Evolutionary conservation across 208 protist species (phyloP).

Genomic region (Wallacemonas sp.): DNA sequence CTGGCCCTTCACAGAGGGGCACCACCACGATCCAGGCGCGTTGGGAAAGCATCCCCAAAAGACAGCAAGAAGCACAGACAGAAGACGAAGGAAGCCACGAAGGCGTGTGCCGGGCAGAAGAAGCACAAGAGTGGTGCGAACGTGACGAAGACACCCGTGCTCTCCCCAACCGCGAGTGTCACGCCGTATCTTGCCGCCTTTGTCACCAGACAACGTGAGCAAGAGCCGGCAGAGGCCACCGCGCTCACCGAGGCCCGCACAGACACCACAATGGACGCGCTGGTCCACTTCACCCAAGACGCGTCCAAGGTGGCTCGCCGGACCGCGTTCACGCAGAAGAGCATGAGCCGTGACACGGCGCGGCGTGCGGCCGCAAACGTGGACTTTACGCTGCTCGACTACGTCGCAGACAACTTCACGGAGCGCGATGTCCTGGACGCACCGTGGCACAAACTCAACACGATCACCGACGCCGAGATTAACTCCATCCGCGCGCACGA

Average conservation of each 20-base stretch:
- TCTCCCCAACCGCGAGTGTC: conserved; percentile 19
- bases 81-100: too few relatives aligned
- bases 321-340: conserved; percentile 4
- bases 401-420: conserved; percentile 9
- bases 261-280: background rate
- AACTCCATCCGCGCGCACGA: conserved; percentile 41
- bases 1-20: too few relatives aligned
- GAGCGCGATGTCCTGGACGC: conserved; percentile 20
- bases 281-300: conserved; percentile 4
- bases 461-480: conserved; percentile 45
- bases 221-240: background rate
- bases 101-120: too few relatives aligned
- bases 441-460: conserved; percentile 46
- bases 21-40: too few relatives aligned
- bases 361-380: background rate
- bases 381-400: conserved; percentile 9
- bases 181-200: background rate
- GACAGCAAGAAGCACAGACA: too few relatives aligned
- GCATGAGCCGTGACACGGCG: background rate
- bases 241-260: background rate
- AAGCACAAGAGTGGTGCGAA: too few relatives aligned
- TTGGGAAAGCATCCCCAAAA: too few relatives aligned
- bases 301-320: background rate
- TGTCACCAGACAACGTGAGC: background rate
- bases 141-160: too few relatives aligned